Conservation (phyloP, 176 grass and related monocot genomes). For the Rhynchospora pubera region DNA sequence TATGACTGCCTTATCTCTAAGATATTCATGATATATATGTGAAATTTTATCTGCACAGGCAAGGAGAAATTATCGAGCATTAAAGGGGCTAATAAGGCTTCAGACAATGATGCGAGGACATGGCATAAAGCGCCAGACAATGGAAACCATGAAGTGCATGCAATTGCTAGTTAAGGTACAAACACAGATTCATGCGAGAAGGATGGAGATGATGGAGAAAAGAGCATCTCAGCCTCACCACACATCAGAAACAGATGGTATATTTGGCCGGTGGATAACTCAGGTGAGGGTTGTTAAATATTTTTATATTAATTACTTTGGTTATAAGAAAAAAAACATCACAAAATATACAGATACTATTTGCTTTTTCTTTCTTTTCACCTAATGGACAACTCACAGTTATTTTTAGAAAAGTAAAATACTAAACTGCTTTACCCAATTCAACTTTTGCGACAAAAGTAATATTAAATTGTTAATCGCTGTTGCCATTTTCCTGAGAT, state of each 20-base stretch:
- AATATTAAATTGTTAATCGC: background rate
- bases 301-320: background rate
- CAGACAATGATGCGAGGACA: constrained; percentile 59
- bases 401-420: no score
- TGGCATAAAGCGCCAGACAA: constrained; percentile 67
- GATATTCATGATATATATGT: background rate
- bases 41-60: constrained; percentile 32
- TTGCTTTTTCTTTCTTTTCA: background rate
- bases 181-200: constrained; percentile 57
- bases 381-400: no score
- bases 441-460: no score
- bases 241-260: constrained; percentile 19
- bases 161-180: constrained; percentile 82
- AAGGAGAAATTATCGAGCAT: constrained; percentile 62
- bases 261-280: constrained; percentile 26
- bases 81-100: constrained; percentile 75
- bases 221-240: constrained; percentile 36
- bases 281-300: background rate
- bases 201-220: constrained; percentile 77
- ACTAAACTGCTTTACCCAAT: no score
- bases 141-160: constrained; percentile 78
- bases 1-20: background rate
- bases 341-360: background rate
- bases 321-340: background rate
- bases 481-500: background rate